A percentile compares a stretch with the other conserved stretches of the same genome.
Conservation (phyloP, 116 monocot species). For the Trichopus zeylanicus region DNA sequence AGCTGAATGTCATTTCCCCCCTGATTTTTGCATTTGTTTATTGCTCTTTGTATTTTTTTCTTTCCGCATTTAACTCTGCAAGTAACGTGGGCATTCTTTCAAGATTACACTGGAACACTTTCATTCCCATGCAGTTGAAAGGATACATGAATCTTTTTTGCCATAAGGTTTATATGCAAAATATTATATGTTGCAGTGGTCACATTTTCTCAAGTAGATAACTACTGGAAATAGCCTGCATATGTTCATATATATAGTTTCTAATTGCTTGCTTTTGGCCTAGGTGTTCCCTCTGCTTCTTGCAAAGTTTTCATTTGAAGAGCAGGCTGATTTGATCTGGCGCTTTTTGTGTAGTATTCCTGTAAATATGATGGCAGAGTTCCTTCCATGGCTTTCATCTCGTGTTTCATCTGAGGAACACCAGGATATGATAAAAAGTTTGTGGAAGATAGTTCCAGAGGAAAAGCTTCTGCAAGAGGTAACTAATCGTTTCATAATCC, state of each 20-base stretch:
- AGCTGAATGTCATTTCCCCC: no score
- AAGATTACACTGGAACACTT: no score
- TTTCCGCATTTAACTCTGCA: no score
- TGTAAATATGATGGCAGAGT: slow-evolving; percentile 88
- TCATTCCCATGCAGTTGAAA: no score
- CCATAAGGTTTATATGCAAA: no score
- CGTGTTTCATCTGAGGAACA: slow-evolving; percentile 76
- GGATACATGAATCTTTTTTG: no score
- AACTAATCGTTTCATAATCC: not conserved
- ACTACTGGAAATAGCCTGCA: no score
- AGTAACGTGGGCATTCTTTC: no score
- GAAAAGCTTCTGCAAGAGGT: slow-evolving; percentile 96
- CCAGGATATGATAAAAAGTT: slow-evolving; percentile 64
- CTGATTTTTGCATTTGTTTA: no score
- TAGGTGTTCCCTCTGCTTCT: slow-evolving; percentile 95
- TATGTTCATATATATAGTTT: not conserved
- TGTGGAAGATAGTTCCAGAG: slow-evolving; percentile 81
- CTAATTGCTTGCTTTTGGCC: not conserved
- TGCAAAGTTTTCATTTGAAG: slow-evolving; percentile 94
- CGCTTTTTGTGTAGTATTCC: slow-evolving; percentile 97
- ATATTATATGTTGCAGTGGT: no score
- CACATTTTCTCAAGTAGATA: no score
- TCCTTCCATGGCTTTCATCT: slow-evolving; percentile 94
- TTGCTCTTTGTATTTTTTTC: no score
- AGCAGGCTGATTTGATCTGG: slow-evolving; percentile 96